phyloP scores from a whole-genome alignment of 768 basidiomycete species.

The Podaxis rugospora region DNA sequence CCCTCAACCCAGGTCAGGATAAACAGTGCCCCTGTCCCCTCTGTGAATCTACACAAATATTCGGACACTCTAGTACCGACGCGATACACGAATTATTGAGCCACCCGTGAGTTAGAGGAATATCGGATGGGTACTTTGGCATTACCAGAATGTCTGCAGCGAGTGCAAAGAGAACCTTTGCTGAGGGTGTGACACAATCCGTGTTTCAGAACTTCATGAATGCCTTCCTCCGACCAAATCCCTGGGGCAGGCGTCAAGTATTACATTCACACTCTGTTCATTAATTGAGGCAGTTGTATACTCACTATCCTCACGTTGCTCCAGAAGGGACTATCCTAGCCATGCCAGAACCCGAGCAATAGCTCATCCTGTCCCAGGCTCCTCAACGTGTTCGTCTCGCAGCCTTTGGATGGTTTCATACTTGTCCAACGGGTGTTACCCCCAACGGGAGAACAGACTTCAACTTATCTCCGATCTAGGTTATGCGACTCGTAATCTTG shows the following conservation, averaged over 20 bases:
- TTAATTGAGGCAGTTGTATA: background rate
- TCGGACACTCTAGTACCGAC: too few relatives aligned
- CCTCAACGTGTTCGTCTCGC: background rate
- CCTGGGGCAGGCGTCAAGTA: background rate
- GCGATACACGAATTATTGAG: too few relatives aligned
- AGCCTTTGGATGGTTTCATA: background rate
- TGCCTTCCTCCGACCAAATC: background rate
- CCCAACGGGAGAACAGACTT: background rate
- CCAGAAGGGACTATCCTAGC: background rate
- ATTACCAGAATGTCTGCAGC: too few relatives aligned
- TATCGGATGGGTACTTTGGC: too few relatives aligned
- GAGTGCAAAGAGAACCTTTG: too few relatives aligned
- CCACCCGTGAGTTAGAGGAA: too few relatives aligned
- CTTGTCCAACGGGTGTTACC: background rate
- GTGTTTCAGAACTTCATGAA: background rate
- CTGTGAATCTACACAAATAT: too few relatives aligned
- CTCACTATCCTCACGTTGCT: background rate
- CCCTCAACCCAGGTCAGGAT: too few relatives aligned
- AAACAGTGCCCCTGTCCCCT: too few relatives aligned
- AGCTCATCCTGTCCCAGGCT: background rate
- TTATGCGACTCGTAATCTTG: background rate
- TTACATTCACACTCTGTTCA: background rate
- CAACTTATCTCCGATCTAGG: background rate
- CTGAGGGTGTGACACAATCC: too few relatives aligned
- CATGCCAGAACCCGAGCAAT: background rate